Conservation (phyloP, 2,329 filamentous ascomycete genomes). For the Dactylonectria estremocensis region DNA sequence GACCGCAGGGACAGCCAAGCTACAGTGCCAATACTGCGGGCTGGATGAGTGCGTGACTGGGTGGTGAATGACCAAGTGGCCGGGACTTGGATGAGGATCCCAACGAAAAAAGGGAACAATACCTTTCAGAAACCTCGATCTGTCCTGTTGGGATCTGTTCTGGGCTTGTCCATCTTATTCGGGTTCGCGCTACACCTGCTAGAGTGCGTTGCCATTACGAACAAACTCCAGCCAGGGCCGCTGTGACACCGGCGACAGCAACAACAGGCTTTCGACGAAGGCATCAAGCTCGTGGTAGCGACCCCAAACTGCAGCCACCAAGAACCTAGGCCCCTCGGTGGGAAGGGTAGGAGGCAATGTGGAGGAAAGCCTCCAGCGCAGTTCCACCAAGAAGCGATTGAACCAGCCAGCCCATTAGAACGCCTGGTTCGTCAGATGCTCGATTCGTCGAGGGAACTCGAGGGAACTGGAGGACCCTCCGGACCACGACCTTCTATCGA, state of each 20-base stretch:
- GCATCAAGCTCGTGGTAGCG: neutral
- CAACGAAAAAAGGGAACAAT: constrained; percentile 2
- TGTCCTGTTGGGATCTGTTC: constrained; percentile 11
- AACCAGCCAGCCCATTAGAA: neutral
- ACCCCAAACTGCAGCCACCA: neutral
- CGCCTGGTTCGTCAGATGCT: constrained; percentile 15
- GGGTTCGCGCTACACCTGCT: constrained; percentile 12
- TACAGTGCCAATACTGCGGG: constrained; percentile 4
- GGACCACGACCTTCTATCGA: constrained; percentile 22
- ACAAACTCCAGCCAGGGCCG: constrained; percentile 17
- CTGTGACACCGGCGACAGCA: neutral
- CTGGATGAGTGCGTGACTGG: constrained; percentile 15
- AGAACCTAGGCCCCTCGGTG: neutral
- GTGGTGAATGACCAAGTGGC: constrained; percentile 10
- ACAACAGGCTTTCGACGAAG: neutral
- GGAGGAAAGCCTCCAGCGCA: neutral
- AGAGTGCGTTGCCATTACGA: constrained; percentile 5
- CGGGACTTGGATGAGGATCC: constrained; percentile 2
- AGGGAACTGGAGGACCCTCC: constrained; percentile 16
- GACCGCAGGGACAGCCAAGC: constrained; percentile 22
- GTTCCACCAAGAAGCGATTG: constrained; percentile 1
- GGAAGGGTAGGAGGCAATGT: neutral
- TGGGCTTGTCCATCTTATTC: constrained; percentile 14
- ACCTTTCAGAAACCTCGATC: constrained; percentile 1
- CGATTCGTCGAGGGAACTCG: constrained; percentile 17